These are phyloP conservation scores for Litsea cubeba DNA, from an alignment of 164 flowering plant species.

Conservation along the genomic window DNA sequence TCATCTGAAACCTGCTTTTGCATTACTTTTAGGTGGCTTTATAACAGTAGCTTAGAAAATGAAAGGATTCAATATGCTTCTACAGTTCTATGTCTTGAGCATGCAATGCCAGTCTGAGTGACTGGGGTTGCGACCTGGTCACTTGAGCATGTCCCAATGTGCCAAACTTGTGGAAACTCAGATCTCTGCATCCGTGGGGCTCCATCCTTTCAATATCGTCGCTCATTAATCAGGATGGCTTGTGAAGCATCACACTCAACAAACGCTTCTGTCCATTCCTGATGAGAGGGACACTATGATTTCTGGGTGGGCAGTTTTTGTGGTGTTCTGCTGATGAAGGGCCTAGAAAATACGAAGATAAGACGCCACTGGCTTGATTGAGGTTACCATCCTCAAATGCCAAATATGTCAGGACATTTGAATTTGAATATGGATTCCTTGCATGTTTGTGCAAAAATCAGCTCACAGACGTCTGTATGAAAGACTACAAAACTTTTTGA, in stretches of 20 bases:
- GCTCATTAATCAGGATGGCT: too few relatives aligned
- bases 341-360: not conserved
- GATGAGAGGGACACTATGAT: not conserved
- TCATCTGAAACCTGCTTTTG: too few relatives aligned
- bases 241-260: too few relatives aligned
- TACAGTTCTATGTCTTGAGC: not conserved
- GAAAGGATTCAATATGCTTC: not conserved
- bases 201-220: too few relatives aligned
- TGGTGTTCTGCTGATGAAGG: not conserved
- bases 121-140: too few relatives aligned
- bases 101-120: too few relatives aligned
- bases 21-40: not conserved
- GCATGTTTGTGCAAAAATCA: constrained; percentile 1
- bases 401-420: constrained; percentile 18
- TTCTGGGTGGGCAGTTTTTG: not conserved
- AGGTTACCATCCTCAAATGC: too few relatives aligned
- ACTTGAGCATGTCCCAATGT: too few relatives aligned
- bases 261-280: not conserved
- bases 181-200: too few relatives aligned
- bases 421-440: constrained; percentile 18
- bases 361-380: too few relatives aligned
- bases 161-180: too few relatives aligned
- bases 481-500: constrained; percentile 15
- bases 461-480: constrained; percentile 6
- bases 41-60: not conserved